phyloP scores from a whole-genome alignment of 768 basidiomycete species.

The Kwoniella bestiolae region DNA sequence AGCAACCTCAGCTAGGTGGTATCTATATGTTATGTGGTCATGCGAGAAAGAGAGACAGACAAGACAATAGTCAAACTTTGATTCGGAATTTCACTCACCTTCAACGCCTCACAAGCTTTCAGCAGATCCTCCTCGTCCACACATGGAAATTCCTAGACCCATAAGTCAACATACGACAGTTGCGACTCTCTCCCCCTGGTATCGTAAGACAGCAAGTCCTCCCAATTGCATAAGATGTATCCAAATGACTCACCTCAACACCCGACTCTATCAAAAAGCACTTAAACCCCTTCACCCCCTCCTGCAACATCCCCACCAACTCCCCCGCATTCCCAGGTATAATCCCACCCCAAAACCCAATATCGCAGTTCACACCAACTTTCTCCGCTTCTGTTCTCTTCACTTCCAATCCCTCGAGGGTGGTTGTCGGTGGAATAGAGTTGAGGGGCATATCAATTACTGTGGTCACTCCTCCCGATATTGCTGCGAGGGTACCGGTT shows the following conservation, averaged over 20 bases:
- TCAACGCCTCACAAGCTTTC: slow-evolving; percentile 72
- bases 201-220: not conserved
- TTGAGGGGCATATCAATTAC: slow-evolving; percentile 98
- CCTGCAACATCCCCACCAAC: slow-evolving; percentile 72
- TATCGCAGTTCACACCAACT: slow-evolving; percentile 66
- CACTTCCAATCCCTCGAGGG: slow-evolving; percentile 70
- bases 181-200: not conserved
- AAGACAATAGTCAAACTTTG: no score
- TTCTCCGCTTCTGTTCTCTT: slow-evolving; percentile 71
- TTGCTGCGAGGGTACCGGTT: slow-evolving; percentile 87
- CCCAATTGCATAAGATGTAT: not conserved
- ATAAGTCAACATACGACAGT: not conserved
- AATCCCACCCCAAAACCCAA: slow-evolving; percentile 93
- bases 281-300: slow-evolving; percentile 93
- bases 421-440: slow-evolving; percentile 94
- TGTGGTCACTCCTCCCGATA: slow-evolving; percentile 92
- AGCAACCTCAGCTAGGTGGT: no score
- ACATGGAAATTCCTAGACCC: slow-evolving; percentile 91
- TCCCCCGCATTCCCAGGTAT: slow-evolving; percentile 85
- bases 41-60: no score
- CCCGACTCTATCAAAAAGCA: slow-evolving; percentile 96
- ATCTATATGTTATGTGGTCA: no score
- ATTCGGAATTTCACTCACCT: no score
- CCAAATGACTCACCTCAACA: slow-evolving; percentile 69
- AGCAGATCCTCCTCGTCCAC: slow-evolving; percentile 73